These are phyloP conservation scores for Erythrobasidium hasegawianum DNA, from an alignment of 1,284 basidiomycete genomes.

Conservation along the genomic window DNA sequence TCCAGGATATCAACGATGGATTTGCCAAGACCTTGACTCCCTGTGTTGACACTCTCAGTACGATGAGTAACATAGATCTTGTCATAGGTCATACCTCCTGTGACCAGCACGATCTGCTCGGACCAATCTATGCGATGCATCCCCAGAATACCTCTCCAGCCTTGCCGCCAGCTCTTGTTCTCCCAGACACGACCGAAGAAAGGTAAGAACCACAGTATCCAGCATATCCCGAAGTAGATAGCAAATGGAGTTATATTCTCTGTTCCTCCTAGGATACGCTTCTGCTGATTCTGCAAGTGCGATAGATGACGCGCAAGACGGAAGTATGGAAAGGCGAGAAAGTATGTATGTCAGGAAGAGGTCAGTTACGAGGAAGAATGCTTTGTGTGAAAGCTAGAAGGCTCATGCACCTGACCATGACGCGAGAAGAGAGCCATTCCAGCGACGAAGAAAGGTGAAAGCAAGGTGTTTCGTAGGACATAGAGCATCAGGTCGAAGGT, in stretches of 20 bases:
- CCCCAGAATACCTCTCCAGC: constrained; percentile 21
- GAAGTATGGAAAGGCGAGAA: too few relatives aligned
- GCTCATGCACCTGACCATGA: neutral
- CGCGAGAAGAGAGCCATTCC: neutral
- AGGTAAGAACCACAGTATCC: constrained; percentile 18
- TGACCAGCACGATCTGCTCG: constrained; percentile 71
- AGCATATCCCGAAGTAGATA: constrained; percentile 23
- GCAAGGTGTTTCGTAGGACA: constrained; percentile 13
- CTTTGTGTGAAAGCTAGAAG: too few relatives aligned
- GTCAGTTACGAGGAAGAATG: too few relatives aligned
- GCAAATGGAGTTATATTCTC: neutral
- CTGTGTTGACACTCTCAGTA: too few relatives aligned
- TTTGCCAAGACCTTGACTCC: constrained; percentile 82
- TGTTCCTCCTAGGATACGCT: constrained; percentile 1
- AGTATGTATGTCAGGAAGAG: too few relatives aligned
- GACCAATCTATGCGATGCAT: constrained; percentile 24
- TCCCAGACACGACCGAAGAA: constrained; percentile 26
- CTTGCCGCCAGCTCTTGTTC: constrained; percentile 25
- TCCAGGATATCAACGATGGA: constrained; percentile 77
- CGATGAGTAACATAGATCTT: too few relatives aligned
- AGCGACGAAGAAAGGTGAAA: constrained; percentile 11
- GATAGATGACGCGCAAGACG: neutral
- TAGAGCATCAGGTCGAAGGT: constrained; percentile 8
- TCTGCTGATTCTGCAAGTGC: neutral
- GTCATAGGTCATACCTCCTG: constrained; percentile 82